phyloP scores from a whole-genome alignment of 345 rosid species.

The Diplotaxis tenuifolia region DNA sequence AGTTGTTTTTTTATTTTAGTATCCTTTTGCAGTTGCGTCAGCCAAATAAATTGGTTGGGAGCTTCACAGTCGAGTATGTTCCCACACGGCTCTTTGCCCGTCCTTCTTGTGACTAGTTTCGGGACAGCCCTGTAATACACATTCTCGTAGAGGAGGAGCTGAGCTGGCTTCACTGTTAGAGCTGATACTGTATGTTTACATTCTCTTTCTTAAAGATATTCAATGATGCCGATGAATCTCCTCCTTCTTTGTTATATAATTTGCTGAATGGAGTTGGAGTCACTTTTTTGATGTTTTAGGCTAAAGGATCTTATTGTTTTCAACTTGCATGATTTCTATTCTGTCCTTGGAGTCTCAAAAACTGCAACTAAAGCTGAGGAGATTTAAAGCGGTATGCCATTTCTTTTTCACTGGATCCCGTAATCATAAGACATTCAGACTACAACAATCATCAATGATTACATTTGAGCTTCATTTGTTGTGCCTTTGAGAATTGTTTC shows the following conservation, averaged over 20 bases:
- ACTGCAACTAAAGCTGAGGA: slow-evolving; percentile 90
- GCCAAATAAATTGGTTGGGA: slow-evolving; percentile 49
- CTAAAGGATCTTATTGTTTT: slow-evolving; percentile 1
- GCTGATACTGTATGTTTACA: slow-evolving; percentile 71
- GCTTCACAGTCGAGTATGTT: slow-evolving; percentile 66
- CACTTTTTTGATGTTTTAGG: neutral
- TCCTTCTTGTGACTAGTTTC: slow-evolving; percentile 39
- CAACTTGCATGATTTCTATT: slow-evolving; percentile 72
- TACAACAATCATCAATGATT: neutral
- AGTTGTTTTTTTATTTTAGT: neutral
- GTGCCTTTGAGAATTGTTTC: no score
- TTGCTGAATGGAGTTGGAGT: neutral
- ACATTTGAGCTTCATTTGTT: no score
- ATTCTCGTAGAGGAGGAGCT: slow-evolving; percentile 54
- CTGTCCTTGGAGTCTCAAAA: slow-evolving; percentile 89
- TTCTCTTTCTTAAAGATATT: slow-evolving; percentile 21
- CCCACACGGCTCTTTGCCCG: slow-evolving; percentile 55
- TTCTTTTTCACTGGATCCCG: neutral
- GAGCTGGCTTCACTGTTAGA: slow-evolving; percentile 68
- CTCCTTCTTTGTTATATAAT: neutral
- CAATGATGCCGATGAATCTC: no score
- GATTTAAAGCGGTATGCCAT: slow-evolving; percentile 76
- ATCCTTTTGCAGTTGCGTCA: slow-evolving; percentile 40
- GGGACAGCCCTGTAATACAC: slow-evolving; percentile 45
- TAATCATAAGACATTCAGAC: no score